Evolutionary conservation across 164 flowering plant genomes (phyloP), one percentile per base, ranked within the genome.

Genomic region (Amborella trichopoda): DNA sequence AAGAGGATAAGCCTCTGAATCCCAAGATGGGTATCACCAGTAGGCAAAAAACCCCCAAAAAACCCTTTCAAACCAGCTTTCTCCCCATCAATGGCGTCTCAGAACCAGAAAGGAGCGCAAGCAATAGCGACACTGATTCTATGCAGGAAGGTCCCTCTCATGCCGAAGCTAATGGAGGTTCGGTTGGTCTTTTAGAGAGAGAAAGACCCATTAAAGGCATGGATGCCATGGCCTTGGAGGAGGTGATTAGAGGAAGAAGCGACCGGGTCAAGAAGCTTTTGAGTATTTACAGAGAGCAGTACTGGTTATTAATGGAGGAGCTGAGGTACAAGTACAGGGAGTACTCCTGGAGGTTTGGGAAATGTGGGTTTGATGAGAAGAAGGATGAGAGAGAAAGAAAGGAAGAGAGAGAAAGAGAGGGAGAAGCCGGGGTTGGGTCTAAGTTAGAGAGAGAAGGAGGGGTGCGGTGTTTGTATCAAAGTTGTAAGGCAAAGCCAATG

Each of bases 401-500:
- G 6, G 41, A 41, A 22, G 64, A 61, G 53, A 12, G 64, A 24
- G 72, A 52, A 37, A 43, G 25, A 9, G 47, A 54, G 27, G 44
- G 22, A 10, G 44, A 27, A 22, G 53, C 47, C 14, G n/a, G n/a
- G n/a, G n/a, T n/a, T n/a, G n/a, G n/a, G n/a, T n/a, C n/a, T n/a
- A n/a, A n/a, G n/a, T n/a, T n/a, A n/a, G n/a, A n/a, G n/a, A n/a
- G n/a, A n/a, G n/a, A n/a, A n/a, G n/a, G n/a, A n/a, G n/a, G n/a
- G n/a, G n/a, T n/a, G n/a, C 56, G 53, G 46, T 81, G 94, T 60
- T 71, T 43, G 21, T 66, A 65, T 19, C 45, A 45, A 2, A 84
- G 75, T 8, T 87, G 96, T 50, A 79, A 81, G 61, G 41, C 66
- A 22, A 87, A 83, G 75, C 77, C 96, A 11, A 87, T 87, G 96